A percentile compares a stretch with the other conserved stretches of the same genome.
These are phyloP conservation scores for Euptelea pleiosperma DNA, from an alignment of 164 flowering plant genomes.

Conservation along the genomic window DNA sequence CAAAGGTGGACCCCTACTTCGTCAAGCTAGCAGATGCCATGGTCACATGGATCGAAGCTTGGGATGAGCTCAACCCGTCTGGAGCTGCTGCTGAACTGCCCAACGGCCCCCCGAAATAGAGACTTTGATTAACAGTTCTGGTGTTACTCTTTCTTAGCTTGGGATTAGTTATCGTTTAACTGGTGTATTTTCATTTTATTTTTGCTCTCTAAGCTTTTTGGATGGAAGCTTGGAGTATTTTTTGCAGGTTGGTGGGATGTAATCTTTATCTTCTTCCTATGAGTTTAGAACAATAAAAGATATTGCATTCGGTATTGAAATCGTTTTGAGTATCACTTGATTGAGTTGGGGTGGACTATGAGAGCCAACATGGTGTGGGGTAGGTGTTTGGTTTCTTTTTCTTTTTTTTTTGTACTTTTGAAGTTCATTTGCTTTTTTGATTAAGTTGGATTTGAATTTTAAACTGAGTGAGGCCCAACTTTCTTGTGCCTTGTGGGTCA, in stretches of 20 bases:
- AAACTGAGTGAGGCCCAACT: no score
- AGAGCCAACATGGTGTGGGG: no score
- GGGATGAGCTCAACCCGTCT: slow-evolving; percentile 70
- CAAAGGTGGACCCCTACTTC: slow-evolving; percentile 64
- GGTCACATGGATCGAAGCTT: slow-evolving; percentile 75
- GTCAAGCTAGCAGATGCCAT: slow-evolving; percentile 65
- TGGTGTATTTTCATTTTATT: not conserved
- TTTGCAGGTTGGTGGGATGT: slow-evolving; percentile 12
- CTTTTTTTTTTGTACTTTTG: no score
- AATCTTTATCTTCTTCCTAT: not conserved
- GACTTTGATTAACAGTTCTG: not conserved
- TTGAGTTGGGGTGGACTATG: no score
- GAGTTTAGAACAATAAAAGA: slow-evolving; percentile 15
- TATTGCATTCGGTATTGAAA: no score
- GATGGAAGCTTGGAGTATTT: slow-evolving; percentile 3
- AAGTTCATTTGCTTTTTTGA: no score
- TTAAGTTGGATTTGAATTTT: no score
- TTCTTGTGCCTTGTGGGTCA: no score
- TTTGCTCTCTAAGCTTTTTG: not conserved
- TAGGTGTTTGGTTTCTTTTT: no score
- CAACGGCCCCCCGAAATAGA: slow-evolving; percentile 26
- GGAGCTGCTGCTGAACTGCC: slow-evolving; percentile 20
- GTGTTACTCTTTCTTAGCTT: not conserved
- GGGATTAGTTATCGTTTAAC: not conserved
- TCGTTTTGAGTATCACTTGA: slow-evolving; percentile 2